Percentiles rank a stretch among this genome's conserved stretches.
phyloP scores from a whole-genome alignment of 2,329 filamentous ascomycete species.

The Nannizziopsis barbatae region DNA sequence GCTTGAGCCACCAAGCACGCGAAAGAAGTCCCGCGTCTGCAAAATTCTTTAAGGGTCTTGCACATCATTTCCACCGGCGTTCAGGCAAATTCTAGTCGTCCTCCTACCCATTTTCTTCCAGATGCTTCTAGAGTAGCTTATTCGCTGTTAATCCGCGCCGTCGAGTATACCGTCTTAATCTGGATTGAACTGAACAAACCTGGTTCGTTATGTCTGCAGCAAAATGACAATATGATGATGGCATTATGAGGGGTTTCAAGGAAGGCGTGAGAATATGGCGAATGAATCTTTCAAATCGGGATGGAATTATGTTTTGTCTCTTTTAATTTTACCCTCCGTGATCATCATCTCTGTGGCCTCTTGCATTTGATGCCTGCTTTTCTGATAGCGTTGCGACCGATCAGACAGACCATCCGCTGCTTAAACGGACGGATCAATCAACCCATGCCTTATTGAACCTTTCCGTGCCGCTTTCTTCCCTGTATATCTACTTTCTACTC shows the following conservation, averaged over 20 bases:
- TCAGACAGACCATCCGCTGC: conserved; percentile 3
- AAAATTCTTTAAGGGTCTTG: conserved; percentile 5
- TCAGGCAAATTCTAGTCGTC: conserved; percentile 10
- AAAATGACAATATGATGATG: conserved; percentile 9
- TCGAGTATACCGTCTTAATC: conserved; percentile 10
- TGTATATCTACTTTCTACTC: not conserved
- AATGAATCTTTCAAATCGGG: conserved; percentile 5
- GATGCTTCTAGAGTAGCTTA: conserved; percentile 11
- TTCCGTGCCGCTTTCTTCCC: not conserved
- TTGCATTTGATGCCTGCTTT: conserved; percentile 1
- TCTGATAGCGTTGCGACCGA: not conserved
- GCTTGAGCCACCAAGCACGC: conserved; percentile 75
- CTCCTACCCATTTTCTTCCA: conserved; percentile 6
- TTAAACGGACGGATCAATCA: conserved; percentile 9
- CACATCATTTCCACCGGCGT: conserved; percentile 6
- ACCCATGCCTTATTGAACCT: conserved; percentile 2
- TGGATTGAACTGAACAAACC: conserved; percentile 10
- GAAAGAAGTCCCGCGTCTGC: conserved; percentile 35
- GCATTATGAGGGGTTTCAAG: conserved; percentile 12
- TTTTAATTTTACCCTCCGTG: not conserved
- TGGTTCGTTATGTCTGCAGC: conserved; percentile 7
- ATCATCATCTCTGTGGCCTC: conserved; percentile 3
- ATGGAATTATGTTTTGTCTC: conserved; percentile 6
- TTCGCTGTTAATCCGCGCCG: conserved; percentile 6
- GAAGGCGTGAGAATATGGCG: conserved; percentile 12